Evolutionary conservation across 75 land plant species (phyloP).

Genomic region (Ceratopteris richardii): DNA sequence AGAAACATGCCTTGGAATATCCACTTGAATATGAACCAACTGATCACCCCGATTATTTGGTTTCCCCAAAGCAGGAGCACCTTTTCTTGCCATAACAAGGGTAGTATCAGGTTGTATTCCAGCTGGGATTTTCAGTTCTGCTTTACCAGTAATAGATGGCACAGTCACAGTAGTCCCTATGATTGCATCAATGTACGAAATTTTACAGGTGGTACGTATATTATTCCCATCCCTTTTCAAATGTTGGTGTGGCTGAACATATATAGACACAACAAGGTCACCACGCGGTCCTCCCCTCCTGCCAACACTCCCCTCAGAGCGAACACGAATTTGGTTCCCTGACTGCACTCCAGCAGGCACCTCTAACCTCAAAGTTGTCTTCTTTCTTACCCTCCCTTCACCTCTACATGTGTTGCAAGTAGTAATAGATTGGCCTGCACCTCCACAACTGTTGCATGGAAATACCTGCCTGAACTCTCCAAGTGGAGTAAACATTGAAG

Average conservation of each 20-base stretch:
- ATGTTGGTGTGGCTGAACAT: constrained; percentile 21
- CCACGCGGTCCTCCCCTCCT: constrained; percentile 29
- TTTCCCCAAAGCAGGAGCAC: constrained; percentile 30
- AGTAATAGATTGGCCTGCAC: constrained; percentile 19
- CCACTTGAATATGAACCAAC: constrained; percentile 25
- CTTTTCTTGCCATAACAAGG: constrained; percentile 27
- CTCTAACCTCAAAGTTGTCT: constrained; percentile 20
- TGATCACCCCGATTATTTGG: constrained; percentile 31
- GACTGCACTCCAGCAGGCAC: constrained; percentile 36
- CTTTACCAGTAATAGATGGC: constrained; percentile 26
- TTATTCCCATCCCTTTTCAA: constrained; percentile 30
- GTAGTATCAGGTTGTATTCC: constrained; percentile 35
- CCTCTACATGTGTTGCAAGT: constrained; percentile 23
- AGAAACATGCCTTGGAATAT: constrained; percentile 25
- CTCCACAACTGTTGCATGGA: constrained; percentile 26
- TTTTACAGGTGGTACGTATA: constrained; percentile 18
- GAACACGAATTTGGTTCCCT: constrained; percentile 28
- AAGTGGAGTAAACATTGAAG: constrained; percentile 29
- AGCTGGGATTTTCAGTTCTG: constrained; percentile 31
- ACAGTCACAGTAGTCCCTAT: constrained; percentile 31
- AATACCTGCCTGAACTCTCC: constrained; percentile 27
- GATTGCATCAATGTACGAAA: constrained; percentile 28
- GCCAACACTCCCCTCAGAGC: constrained; percentile 33
- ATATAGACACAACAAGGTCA: constrained; percentile 25
- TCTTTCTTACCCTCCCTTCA: constrained; percentile 23